Evolutionary conservation across 306 rosid genomes (phyloP).

Genomic region (Castanopsis chinensis): DNA sequence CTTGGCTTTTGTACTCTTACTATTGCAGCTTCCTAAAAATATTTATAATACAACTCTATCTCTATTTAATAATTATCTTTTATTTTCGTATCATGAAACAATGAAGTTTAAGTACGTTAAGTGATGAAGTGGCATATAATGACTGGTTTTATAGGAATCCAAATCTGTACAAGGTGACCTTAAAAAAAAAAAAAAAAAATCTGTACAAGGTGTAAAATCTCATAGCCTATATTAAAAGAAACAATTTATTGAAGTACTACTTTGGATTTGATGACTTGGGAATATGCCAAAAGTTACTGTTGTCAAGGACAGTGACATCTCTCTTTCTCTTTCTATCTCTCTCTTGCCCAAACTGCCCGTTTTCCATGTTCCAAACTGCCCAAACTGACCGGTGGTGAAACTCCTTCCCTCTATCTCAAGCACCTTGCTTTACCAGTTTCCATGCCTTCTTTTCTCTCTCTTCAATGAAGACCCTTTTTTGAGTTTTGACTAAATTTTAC

Average conservation of each 20-base stretch:
- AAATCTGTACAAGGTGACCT: background rate
- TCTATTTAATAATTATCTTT: too few relatives aligned
- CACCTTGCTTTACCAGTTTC: constrained; percentile 22
- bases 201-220: background rate
- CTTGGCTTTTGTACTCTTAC: too few relatives aligned
- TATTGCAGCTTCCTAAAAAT: too few relatives aligned
- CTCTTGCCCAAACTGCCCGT: constrained; percentile 57
- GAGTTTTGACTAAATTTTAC: constrained; percentile 27
- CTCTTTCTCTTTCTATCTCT: constrained; percentile 26
- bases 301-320: constrained; percentile 4
- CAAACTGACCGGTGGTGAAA: constrained; percentile 42
- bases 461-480: background rate
- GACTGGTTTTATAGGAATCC: background rate
- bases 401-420: constrained; percentile 44
- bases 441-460: constrained; percentile 10
- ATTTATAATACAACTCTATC: too few relatives aligned
- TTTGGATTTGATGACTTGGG: constrained; percentile 1
- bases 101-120: background rate
- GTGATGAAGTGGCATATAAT: background rate
- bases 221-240: background rate
- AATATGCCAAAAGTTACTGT: constrained; percentile 7
- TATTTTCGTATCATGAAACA: too few relatives aligned
- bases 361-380: constrained; percentile 34
- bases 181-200: background rate
- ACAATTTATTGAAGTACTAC: background rate